Conservation (phyloP, 129 eudicot species). For the Dittrichia graveolens region DNA sequence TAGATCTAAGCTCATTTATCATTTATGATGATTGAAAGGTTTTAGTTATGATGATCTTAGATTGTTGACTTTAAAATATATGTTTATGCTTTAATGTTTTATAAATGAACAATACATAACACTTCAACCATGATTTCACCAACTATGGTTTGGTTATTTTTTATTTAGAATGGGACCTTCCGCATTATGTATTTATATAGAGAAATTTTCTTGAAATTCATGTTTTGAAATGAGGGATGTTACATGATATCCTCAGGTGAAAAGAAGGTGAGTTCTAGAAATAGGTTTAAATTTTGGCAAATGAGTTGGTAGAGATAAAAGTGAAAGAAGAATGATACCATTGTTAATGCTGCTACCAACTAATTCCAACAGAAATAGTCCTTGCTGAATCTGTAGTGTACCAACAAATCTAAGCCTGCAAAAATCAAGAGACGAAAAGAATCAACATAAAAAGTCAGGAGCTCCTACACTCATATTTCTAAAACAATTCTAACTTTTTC, state of each 20-base stretch:
- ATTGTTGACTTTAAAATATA: no score
- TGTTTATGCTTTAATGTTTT: no score
- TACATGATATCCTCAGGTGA: background rate
- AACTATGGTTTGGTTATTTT: no score
- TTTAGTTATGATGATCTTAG: no score
- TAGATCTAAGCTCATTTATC: no score
- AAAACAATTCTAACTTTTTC: slow-evolving; percentile 6
- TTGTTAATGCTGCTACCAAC: slow-evolving; percentile 25
- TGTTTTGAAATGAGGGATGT: no score
- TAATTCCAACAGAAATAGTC: slow-evolving; percentile 7
- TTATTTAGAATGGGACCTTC: no score
- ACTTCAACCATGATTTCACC: no score
- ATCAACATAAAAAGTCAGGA: background rate
- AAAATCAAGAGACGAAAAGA: slow-evolving; percentile 5
- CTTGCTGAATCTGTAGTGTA: slow-evolving; percentile 27
- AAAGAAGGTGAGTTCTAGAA: background rate
- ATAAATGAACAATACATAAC: no score
- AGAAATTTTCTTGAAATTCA: no score
- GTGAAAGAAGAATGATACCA: slow-evolving; percentile 15
- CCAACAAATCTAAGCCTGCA: slow-evolving; percentile 28
- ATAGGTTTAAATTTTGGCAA: background rate
- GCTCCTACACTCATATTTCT: slow-evolving; percentile 1
- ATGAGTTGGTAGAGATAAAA: background rate
- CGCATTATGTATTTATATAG: no score
- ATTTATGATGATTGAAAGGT: no score